A percentile compares a stretch with the other conserved stretches of the same genome.
Evolutionary conservation across 139 green algal genomes (phyloP).

Genomic region (Chlorokybus atmophyticus): DNA sequence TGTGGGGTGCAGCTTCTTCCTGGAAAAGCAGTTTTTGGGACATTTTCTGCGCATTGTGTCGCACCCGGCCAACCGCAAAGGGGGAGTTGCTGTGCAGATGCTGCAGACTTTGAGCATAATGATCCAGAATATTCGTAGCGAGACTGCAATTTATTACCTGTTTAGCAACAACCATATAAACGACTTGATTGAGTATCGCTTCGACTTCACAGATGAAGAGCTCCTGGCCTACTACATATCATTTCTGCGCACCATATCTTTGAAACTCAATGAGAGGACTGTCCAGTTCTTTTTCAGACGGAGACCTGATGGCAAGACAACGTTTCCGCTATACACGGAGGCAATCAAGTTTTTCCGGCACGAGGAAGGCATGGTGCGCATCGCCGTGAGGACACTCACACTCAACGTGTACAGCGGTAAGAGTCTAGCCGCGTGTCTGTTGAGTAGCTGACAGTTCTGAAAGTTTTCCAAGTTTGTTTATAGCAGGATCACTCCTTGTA

Average conservation of each 20-base stretch:
- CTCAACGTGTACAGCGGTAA: conserved; percentile 73
- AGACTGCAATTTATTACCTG: conserved; percentile 80
- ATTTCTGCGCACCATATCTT: conserved; percentile 80
- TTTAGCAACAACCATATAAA: conserved; percentile 97
- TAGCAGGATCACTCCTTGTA: too few species aligned
- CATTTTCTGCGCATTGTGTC: conserved; percentile 63
- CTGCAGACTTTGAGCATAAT: conserved; percentile 79
- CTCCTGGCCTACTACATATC: conserved; percentile 93
- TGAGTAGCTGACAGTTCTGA: too few species aligned
- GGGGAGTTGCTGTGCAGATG: conserved; percentile 59
- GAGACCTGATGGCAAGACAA: background rate
- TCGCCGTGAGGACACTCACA: conserved; percentile 86
- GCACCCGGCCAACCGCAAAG: conserved; percentile 51
- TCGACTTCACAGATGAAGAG: conserved; percentile 95
- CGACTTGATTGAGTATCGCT: conserved; percentile 68
- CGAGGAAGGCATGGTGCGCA: conserved; percentile 87
- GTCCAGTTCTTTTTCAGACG: conserved; percentile 82
- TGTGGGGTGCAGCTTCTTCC: conserved; percentile 70
- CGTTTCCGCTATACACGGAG: conserved; percentile 84
- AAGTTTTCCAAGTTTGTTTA: too few species aligned
- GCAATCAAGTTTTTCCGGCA: conserved; percentile 80
- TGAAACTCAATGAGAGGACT: conserved; percentile 76
- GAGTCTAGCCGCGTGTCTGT: background rate
- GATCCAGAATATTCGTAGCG: conserved; percentile 83
- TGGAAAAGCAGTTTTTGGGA: conserved; percentile 78